Percentiles rank a stretch among this genome's conserved stretches.
Evolutionary conservation across 1,139 yeast species (phyloP).

Genomic region (Yamadazyma songkhlaensis): DNA sequence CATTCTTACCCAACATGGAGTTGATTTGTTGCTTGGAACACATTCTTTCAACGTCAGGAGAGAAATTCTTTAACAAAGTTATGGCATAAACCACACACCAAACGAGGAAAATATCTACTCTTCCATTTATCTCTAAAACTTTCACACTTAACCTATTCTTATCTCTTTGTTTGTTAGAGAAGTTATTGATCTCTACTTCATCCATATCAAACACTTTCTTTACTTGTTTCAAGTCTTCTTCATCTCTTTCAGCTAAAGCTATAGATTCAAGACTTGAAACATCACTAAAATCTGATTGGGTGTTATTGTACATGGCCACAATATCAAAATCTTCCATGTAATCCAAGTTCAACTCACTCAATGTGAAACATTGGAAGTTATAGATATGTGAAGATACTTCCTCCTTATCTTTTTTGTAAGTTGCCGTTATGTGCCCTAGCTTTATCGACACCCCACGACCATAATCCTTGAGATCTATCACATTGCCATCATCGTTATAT

Average conservation of each 20-base stretch:
- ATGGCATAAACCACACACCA: constrained; percentile 45
- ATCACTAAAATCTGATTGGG: constrained; percentile 33
- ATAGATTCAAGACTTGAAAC: constrained; percentile 33
- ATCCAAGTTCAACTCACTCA: constrained; percentile 40
- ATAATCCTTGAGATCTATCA: constrained; percentile 36
- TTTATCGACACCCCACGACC: constrained; percentile 39
- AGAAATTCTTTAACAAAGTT: constrained; percentile 32
- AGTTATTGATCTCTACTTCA: constrained; percentile 26
- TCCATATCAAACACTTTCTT: constrained; percentile 33
- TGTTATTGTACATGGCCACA: constrained; percentile 18
- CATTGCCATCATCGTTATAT: constrained; percentile 23
- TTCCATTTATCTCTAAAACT: constrained; percentile 39
- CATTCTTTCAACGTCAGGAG: constrained; percentile 31
- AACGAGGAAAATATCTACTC: constrained; percentile 40
- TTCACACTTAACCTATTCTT: constrained; percentile 25
- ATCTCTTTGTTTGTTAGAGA: constrained; percentile 19
- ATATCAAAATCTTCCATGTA: constrained; percentile 36
- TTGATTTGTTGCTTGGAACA: constrained; percentile 27
- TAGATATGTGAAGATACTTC: constrained; percentile 19
- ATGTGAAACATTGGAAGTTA: constrained; percentile 31
- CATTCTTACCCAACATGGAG: constrained; percentile 21
- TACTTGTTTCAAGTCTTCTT: constrained; percentile 23
- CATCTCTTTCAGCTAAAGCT: constrained; percentile 19
- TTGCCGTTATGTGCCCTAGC: constrained; percentile 19
- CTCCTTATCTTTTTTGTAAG: constrained; percentile 23